These are phyloP conservation scores for Fusarium caatingaense DNA, from an alignment of 2,329 filamentous ascomycete genomes.

Conservation along the genomic window DNA sequence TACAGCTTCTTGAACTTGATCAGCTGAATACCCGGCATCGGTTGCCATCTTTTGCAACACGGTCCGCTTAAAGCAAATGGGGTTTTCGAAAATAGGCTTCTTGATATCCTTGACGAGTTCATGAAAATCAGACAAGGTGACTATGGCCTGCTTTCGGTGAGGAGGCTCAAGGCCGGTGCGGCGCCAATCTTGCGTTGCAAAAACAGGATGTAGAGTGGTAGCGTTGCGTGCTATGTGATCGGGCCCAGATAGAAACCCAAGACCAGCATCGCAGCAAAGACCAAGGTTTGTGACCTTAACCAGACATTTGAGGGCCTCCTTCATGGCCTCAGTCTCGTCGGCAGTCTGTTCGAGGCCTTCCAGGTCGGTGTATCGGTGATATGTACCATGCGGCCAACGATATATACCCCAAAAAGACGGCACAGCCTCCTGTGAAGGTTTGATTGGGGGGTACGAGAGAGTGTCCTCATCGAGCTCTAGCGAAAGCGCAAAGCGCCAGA, in stretches of 20 bases:
- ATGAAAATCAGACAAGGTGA: conserved; percentile 44
- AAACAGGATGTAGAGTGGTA: conserved; percentile 52
- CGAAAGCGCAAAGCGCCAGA: conserved; percentile 73
- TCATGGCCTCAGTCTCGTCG: conserved; percentile 72
- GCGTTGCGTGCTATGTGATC: conserved; percentile 64
- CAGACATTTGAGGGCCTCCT: conserved; percentile 68
- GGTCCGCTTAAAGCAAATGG: conserved; percentile 47
- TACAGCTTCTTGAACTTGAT: conserved; percentile 50
- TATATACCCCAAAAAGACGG: conserved; percentile 73
- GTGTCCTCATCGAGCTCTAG: conserved; percentile 72
- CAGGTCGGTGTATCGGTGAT: conserved; percentile 68
- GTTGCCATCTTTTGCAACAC: conserved; percentile 53
- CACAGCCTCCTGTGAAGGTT: conserved; percentile 64
- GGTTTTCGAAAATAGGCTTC: conserved; percentile 41
- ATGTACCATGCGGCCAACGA: conserved; percentile 70
- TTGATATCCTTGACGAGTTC: conserved; percentile 38
- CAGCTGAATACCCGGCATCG: conserved; percentile 51
- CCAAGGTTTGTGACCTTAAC: conserved; percentile 70
- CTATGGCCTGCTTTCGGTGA: conserved; percentile 25
- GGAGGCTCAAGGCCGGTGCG: conserved; percentile 22
- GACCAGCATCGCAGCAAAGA: conserved; percentile 73
- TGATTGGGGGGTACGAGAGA: conserved; percentile 64
- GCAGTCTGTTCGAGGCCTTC: conserved; percentile 71
- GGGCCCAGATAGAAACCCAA: conserved; percentile 74
- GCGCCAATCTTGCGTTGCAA: conserved; percentile 48